A percentile compares a stretch with the other conserved stretches of the same genome.
These are phyloP conservation scores for Solanum raphanifolium DNA, from an alignment of 257 asterid genomes.

Conservation along the genomic window DNA sequence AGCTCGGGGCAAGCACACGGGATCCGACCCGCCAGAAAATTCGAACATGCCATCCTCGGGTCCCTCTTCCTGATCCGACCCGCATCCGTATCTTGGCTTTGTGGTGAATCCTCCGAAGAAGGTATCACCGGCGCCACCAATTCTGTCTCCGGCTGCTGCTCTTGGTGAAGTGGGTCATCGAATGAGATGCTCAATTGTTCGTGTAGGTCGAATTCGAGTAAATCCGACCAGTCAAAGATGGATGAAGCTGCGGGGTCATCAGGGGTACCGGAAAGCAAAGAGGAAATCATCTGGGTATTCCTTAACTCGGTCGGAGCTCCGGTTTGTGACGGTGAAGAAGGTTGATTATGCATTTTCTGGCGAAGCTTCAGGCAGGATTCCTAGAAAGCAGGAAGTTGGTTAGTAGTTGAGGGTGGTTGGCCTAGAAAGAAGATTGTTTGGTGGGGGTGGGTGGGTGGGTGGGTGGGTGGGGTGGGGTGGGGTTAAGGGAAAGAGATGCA, in stretches of 20 bases:
- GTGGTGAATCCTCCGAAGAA: background rate
- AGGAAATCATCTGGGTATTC: constrained; percentile 15
- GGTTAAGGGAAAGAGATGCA: background rate
- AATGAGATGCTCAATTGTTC: constrained; percentile 29
- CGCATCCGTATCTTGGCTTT: background rate
- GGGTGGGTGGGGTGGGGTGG: background rate
- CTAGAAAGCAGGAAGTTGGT: constrained; percentile 9
- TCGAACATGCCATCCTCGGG: constrained; percentile 76
- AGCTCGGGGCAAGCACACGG: constrained; percentile 95
- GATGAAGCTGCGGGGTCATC: constrained; percentile 27
- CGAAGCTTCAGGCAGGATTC: background rate
- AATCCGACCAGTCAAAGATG: constrained; percentile 64
- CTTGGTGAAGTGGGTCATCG: background rate
- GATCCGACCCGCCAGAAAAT: constrained; percentile 75
- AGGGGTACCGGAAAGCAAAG: constrained; percentile 7
- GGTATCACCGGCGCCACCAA: background rate
- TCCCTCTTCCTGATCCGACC: constrained; percentile 69
- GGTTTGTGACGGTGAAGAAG: background rate
- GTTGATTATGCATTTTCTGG: constrained; percentile 12
- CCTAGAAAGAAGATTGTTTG: background rate
- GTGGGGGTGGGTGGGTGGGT: background rate
- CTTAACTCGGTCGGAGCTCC: background rate
- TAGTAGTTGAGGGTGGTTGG: background rate
- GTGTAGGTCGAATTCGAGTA: constrained; percentile 55
- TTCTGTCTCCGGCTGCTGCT: background rate